phyloP scores from a whole-genome alignment of 331 rosid genomes.

The Pyracantha coccinea region DNA sequence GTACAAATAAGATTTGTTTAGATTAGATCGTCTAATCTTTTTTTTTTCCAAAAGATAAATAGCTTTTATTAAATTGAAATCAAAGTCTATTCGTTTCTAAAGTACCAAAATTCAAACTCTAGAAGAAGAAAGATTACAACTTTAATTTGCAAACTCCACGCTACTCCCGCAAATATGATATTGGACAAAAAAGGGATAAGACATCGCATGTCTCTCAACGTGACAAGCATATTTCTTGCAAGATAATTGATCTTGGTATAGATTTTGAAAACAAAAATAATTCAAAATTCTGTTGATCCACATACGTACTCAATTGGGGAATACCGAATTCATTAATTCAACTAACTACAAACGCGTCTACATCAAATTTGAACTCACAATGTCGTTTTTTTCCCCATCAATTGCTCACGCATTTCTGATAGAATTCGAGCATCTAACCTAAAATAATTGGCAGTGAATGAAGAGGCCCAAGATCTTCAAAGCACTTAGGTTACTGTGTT shows the following conservation, averaged over 20 bases:
- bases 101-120: neutral
- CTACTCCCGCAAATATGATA: neutral
- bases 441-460: too few relatives aligned
- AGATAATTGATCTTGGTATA: neutral
- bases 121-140: neutral
- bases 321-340: neutral
- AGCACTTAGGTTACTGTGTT: too few relatives aligned
- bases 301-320: neutral
- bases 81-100: neutral
- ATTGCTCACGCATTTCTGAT: neutral
- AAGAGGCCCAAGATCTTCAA: too few relatives aligned
- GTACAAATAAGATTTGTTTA: neutral
- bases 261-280: neutral
- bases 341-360: neutral
- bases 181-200: neutral
- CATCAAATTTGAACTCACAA: neutral
- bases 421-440: too few relatives aligned
- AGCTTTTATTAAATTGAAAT: neutral
- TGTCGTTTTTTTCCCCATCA: neutral
- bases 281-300: neutral
- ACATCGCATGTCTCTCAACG: neutral
- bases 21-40: neutral
- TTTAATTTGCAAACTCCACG: neutral
- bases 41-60: neutral
- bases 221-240: slow-evolving; percentile 2